phyloP scores from a whole-genome alignment of 371 early-diverging fungal species.

The Blastocladiella emersonii region DNA sequence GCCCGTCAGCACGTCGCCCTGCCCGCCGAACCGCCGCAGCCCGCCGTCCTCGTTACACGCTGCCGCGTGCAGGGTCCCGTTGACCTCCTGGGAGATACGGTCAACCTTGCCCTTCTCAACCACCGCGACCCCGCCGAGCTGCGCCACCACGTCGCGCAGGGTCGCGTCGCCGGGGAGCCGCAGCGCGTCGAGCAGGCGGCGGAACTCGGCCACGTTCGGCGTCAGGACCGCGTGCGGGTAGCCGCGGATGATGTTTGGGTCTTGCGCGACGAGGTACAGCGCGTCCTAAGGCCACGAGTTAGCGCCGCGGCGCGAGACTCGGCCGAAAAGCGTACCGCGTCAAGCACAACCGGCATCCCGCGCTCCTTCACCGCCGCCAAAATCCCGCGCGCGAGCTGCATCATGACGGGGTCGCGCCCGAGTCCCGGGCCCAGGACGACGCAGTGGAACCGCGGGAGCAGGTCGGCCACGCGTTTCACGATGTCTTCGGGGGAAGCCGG shows the following conservation, averaged over 20 bases:
- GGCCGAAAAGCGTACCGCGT: conserved; percentile 70
- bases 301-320: no score
- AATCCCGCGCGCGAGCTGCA: conserved; percentile 38
- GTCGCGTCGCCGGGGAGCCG: conserved; percentile 13
- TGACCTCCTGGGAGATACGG: no score
- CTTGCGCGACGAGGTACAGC: conserved; percentile 52
- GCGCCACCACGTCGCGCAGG: neutral
- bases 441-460: conserved; percentile 64
- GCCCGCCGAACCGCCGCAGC: conserved; percentile 90
- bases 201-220: conserved; percentile 81
- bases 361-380: conserved; percentile 43
- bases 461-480: conserved; percentile 23
- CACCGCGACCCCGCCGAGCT: conserved; percentile 38
- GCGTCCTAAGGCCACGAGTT: conserved; percentile 52
- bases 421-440: conserved; percentile 86
- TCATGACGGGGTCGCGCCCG: conserved; percentile 56
- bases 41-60: conserved; percentile 31
- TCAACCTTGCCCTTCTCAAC: conserved; percentile 77
- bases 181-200: conserved; percentile 54
- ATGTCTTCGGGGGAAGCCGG: conserved; percentile 16
- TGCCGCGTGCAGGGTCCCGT: no score
- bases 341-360: conserved; percentile 66
- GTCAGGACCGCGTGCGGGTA: conserved; percentile 71
- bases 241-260: conserved; percentile 53
- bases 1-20: conserved; percentile 94